Conservation (phyloP, 1,284 basidiomycete species). For the Cryptococcus sp. region DNA sequence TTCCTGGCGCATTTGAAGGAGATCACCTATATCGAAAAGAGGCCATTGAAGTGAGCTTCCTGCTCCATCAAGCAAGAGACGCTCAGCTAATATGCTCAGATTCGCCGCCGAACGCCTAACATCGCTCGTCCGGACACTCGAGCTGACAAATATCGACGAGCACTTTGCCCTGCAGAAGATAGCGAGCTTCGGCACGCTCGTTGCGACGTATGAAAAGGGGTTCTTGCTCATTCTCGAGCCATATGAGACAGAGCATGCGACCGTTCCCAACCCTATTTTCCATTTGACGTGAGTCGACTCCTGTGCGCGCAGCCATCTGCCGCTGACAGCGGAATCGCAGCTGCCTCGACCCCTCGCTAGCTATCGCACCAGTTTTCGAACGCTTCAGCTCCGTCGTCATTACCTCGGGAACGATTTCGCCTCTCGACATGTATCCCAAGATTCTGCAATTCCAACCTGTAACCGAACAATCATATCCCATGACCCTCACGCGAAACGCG, state of each 20-base stretch:
- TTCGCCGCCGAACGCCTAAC: constrained; percentile 97
- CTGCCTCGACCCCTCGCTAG: constrained; percentile 95
- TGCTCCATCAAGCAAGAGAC: not conserved
- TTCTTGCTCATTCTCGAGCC: constrained; percentile 97
- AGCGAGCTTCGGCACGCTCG: constrained; percentile 92
- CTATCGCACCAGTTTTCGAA: constrained; percentile 97
- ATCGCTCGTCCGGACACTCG: constrained; percentile 89
- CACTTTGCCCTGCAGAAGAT: constrained; percentile 91
- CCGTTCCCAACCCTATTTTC: constrained; percentile 98
- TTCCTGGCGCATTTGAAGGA: constrained; percentile 99
- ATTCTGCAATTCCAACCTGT: constrained; percentile 99
- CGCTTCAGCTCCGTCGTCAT: constrained; percentile 98
- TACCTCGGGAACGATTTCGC: constrained; percentile 97
- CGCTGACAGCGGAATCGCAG: constrained; percentile 52
- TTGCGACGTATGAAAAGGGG: constrained; percentile 97
- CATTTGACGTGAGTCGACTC: constrained; percentile 77
- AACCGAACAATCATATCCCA: constrained; percentile 94
- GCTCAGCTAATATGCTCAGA: constrained; percentile 55
- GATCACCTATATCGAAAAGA: constrained; percentile 96
- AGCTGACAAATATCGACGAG: constrained; percentile 89
- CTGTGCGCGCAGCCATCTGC: not conserved
- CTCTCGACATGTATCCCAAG: constrained; percentile 98
- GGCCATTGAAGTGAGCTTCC: constrained; percentile 76
- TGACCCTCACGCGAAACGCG: constrained; percentile 95
- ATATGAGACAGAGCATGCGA: constrained; percentile 97